Conservation (phyloP, 805 yeast genomes). For the Lachancea mirantina region DNA sequence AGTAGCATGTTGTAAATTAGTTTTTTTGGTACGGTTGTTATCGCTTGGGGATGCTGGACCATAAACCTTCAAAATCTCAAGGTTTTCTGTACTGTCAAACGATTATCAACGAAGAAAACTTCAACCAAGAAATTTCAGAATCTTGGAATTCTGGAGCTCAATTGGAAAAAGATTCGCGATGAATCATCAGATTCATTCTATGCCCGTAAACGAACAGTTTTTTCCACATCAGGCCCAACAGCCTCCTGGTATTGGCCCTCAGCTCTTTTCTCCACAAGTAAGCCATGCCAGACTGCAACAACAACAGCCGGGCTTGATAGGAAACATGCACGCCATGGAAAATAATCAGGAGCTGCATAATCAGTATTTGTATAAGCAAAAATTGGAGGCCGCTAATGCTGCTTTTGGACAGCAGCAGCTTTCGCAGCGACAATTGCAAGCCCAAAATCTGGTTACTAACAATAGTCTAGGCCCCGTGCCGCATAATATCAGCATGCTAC, state of each 20-base stretch:
- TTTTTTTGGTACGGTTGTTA: too few species aligned
- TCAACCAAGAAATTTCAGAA: too few species aligned
- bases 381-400: constrained; percentile 18
- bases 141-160: too few species aligned
- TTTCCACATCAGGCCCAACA: constrained; percentile 22
- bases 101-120: too few species aligned
- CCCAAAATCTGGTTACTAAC: constrained; percentile 12
- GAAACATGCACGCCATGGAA: constrained; percentile 12
- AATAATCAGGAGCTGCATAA: constrained; percentile 18
- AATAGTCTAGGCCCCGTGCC: constrained; percentile 15
- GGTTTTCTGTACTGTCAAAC: too few species aligned
- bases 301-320: constrained; percentile 17
- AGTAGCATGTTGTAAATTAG: too few species aligned
- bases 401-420: constrained; percentile 15
- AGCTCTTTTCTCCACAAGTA: constrained; percentile 25
- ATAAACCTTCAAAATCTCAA: too few species aligned
- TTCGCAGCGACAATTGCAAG: constrained; percentile 14
- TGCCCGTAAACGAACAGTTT: constrained; percentile 26
- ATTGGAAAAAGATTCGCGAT: too few species aligned
- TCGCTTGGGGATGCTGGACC: too few species aligned
- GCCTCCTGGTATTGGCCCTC: constrained; percentile 24
- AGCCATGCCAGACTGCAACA: constrained; percentile 23
- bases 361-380: constrained; percentile 25
- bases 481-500: constrained; percentile 24
- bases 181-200: constrained; percentile 24